A percentile compares a stretch with the other conserved stretches of the same genome.
phyloP scores from a whole-genome alignment of 495 filamentous ascomycete species.

The Amorphotheca resinae region DNA sequence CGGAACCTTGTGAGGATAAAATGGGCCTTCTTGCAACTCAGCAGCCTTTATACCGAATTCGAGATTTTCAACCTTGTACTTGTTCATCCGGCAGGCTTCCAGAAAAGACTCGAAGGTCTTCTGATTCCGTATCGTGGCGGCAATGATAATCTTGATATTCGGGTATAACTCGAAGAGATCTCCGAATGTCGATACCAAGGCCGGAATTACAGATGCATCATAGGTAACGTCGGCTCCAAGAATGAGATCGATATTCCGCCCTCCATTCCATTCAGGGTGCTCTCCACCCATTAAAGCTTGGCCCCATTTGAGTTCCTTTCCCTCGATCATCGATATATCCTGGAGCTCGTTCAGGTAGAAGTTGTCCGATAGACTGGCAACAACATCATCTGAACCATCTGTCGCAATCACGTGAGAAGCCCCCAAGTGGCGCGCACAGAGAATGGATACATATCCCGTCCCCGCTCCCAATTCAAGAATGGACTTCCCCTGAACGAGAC shows the following conservation, averaged over 20 bases:
- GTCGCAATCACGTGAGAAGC: constrained; percentile 55
- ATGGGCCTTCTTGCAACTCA: constrained; percentile 33
- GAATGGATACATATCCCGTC: constrained; percentile 72
- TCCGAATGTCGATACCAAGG: constrained; percentile 32
- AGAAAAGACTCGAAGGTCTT: constrained; percentile 33
- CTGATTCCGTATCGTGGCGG: constrained; percentile 35
- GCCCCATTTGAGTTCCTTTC: constrained; percentile 50
- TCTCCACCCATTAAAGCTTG: constrained; percentile 25
- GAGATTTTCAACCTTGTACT: constrained; percentile 25
- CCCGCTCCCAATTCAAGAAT: constrained; percentile 85
- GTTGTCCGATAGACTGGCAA: constrained; percentile 56
- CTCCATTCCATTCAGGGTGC: constrained; percentile 28
- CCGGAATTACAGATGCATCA: constrained; percentile 31
- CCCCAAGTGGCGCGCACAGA: constrained; percentile 65
- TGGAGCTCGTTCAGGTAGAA: constrained; percentile 52
- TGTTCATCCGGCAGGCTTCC: constrained; percentile 19
- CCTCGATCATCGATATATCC: constrained; percentile 27
- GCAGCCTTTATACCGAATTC: constrained; percentile 24
- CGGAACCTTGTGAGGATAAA: constrained; percentile 31
- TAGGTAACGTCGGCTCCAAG: constrained; percentile 42
- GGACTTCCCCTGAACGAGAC: constrained; percentile 37
- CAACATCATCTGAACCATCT: constrained; percentile 65
- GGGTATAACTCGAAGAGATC: constrained; percentile 30
- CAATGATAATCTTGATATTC: constrained; percentile 27
- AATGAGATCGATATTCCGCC: constrained; percentile 30